Percentiles rank a stretch among this genome's conserved stretches.
Evolutionary conservation across 2,329 filamentous ascomycete species (phyloP).

Genomic region (Cercospora sesami): DNA sequence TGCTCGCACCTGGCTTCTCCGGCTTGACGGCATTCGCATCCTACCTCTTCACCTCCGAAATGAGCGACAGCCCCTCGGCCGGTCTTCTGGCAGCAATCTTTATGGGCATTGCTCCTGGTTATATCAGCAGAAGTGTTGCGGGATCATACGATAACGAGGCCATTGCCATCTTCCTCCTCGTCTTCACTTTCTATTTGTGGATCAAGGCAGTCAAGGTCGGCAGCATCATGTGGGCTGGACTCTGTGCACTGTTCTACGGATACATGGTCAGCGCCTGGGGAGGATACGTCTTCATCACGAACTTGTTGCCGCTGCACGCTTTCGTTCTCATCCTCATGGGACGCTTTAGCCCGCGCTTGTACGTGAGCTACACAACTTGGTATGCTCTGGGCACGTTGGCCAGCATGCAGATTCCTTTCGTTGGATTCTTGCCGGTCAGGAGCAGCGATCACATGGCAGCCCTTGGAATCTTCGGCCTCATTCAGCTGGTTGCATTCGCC

Average conservation of each 20-base stretch:
- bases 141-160: constrained; percentile 99
- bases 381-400: constrained; percentile 93
- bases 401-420: constrained; percentile 99
- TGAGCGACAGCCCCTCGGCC: constrained; percentile 92
- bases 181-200: constrained; percentile 98
- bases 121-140: constrained; percentile 95
- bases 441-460: constrained; percentile 99
- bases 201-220: constrained; percentile 97
- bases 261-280: constrained; percentile 99
- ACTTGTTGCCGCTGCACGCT: constrained; percentile 88
- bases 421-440: constrained; percentile 92
- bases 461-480: constrained; percentile 88
- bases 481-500: constrained; percentile 90
- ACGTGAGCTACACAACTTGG: constrained; percentile 97
- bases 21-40: constrained; percentile 89
- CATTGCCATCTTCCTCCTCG: constrained; percentile 96
- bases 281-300: constrained; percentile 99
- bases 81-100: constrained; percentile 91
- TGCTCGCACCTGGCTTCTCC: constrained; percentile 91
- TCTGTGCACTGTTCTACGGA: constrained; percentile 94
- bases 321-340: constrained; percentile 97
- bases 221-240: constrained; percentile 92
- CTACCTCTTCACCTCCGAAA: constrained; percentile 94
- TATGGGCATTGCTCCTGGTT: constrained; percentile 96
- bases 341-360: constrained; percentile 87